A percentile compares a stretch with the other conserved stretches of the same genome.
Conservation (phyloP, 805 yeast genomes). For the Ogataea dorogensis region DNA sequence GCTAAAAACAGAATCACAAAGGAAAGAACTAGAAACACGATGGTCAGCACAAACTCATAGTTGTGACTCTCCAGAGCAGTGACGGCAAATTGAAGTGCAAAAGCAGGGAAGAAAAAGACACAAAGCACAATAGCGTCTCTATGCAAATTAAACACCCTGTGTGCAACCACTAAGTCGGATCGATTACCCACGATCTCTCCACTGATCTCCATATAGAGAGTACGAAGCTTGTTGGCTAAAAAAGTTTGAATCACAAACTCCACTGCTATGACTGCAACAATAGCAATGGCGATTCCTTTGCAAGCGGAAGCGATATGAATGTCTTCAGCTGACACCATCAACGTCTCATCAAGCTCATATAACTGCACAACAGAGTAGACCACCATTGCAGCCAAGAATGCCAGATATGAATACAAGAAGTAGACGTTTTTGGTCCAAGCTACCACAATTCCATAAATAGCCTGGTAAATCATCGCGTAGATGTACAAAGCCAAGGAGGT, state of each 20-base stretch:
- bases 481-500: conserved; percentile 44
- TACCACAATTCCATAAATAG: conserved; percentile 36
- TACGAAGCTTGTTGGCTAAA: conserved; percentile 20
- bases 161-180: conserved; percentile 32
- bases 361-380: conserved; percentile 46
- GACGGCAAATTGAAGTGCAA: conserved; percentile 44
- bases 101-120: conserved; percentile 43
- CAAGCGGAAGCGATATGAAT: conserved; percentile 35
- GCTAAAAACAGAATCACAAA: conserved; percentile 36
- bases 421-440: conserved; percentile 38
- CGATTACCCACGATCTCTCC: conserved; percentile 38
- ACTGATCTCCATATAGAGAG: conserved; percentile 14
- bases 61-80: conserved; percentile 38
- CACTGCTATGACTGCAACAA: conserved; percentile 36
- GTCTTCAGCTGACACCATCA: conserved; percentile 19
- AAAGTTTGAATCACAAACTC: conserved; percentile 35
- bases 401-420: conserved; percentile 31
- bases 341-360: conserved; percentile 32
- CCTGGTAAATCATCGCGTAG: conserved; percentile 43
- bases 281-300: conserved; percentile 38
- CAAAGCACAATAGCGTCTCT: conserved; percentile 31
- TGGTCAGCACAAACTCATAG: conserved; percentile 43
- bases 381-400: conserved; percentile 41
- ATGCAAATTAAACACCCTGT: conserved; percentile 40
- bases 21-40: conserved; percentile 27